phyloP scores from a whole-genome alignment of 2,329 filamentous ascomycete genomes.

The Colletotrichum siamense region DNA sequence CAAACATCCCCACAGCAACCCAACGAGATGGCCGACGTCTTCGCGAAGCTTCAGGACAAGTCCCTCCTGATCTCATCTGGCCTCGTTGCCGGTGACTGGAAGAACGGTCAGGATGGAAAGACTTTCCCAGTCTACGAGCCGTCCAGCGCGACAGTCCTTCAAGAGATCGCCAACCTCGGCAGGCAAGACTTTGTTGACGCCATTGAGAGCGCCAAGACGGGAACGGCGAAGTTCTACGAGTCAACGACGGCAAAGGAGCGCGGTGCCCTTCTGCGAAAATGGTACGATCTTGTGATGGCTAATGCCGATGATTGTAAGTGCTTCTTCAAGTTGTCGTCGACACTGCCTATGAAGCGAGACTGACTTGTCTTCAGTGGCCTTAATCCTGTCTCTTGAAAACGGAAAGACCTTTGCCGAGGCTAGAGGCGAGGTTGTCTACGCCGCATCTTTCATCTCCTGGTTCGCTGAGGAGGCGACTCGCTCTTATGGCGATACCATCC shows the following conservation, averaged over 20 bases:
- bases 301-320: constrained; percentile 34
- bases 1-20: not conserved
- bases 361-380: constrained; percentile 30
- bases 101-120: constrained; percentile 47
- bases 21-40: not conserved
- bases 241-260: constrained; percentile 40
- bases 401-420: constrained; percentile 63
- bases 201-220: constrained; percentile 40
- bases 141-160: constrained; percentile 54
- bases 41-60: not conserved
- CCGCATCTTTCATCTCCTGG: constrained; percentile 59
- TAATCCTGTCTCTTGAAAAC: constrained; percentile 51
- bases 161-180: constrained; percentile 52
- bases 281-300: constrained; percentile 39
- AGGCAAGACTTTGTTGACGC: constrained; percentile 32
- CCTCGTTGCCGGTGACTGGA: constrained; percentile 50
- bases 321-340: accelerated
- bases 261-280: constrained; percentile 37
- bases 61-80: not conserved
- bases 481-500: constrained; percentile 58
- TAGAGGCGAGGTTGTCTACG: constrained; percentile 60
- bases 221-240: constrained; percentile 41
- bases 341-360: not conserved
- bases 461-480: constrained; percentile 57
- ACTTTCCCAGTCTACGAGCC: constrained; percentile 61